Conservation (phyloP, 768 basidiomycete species). For the Collybiopsis confluens region DNA sequence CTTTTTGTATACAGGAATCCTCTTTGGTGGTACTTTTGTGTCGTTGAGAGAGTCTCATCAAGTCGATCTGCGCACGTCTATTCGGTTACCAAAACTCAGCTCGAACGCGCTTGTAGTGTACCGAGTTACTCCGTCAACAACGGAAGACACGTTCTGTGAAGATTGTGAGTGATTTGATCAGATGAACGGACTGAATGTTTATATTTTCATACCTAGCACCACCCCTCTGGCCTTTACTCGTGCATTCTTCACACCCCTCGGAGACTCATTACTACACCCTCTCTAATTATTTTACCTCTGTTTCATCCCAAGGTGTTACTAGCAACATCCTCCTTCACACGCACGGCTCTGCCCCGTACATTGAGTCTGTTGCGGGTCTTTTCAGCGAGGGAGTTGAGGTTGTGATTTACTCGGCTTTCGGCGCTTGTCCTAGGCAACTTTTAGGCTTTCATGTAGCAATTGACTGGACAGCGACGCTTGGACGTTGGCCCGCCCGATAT, state of each 20-base stretch:
- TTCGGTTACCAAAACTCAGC: constrained; percentile 52
- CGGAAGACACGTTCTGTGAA: background rate
- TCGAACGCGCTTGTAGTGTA: constrained; percentile 67
- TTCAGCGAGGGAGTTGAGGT: constrained; percentile 42
- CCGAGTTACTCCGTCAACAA: constrained; percentile 25
- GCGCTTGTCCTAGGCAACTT: constrained; percentile 41
- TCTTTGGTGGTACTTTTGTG: constrained; percentile 5
- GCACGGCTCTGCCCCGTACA: constrained; percentile 65
- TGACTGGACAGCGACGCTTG: constrained; percentile 69
- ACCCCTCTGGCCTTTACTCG: constrained; percentile 60
- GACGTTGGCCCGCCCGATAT: constrained; percentile 71
- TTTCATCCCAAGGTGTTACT: too few species aligned
- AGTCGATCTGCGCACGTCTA: constrained; percentile 26
- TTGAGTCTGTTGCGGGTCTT: constrained; percentile 31
- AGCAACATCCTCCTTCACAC: constrained; percentile 68
- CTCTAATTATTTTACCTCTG: constrained; percentile 57
- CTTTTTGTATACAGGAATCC: constrained; percentile 8
- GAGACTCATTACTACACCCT: constrained; percentile 81
- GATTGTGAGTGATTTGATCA: background rate
- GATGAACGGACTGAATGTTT: too few species aligned
- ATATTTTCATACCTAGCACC: constrained; percentile 34
- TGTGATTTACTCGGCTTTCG: constrained; percentile 50
- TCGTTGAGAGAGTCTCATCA: constrained; percentile 10
- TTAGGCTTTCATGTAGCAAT: constrained; percentile 46
- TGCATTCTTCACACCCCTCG: constrained; percentile 50